Conservation (phyloP, 2,329 filamentous ascomycete genomes). For the Fusarium robinianum region DNA sequence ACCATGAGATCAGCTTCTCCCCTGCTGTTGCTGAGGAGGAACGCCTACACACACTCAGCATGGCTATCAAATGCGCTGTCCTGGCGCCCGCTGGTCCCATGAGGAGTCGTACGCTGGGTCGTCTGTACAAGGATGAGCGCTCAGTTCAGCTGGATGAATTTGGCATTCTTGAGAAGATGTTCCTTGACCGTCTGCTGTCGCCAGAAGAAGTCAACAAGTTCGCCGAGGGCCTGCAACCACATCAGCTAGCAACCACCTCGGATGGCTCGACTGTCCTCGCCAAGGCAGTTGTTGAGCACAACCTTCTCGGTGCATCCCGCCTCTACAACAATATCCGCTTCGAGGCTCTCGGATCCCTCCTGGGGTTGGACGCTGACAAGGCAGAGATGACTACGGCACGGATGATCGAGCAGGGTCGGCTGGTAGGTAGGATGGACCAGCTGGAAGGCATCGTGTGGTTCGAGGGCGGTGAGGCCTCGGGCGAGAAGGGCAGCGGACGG, state of each 20-base stretch:
- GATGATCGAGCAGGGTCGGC: conserved; percentile 94
- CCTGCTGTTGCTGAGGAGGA: conserved; percentile 82
- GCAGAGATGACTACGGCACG: conserved; percentile 89
- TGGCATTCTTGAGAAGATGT: conserved; percentile 95
- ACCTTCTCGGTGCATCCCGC: conserved; percentile 81
- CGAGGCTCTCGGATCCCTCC: conserved; percentile 73
- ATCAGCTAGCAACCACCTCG: conserved; percentile 86
- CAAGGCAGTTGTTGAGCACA: conserved; percentile 94
- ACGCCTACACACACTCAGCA: conserved; percentile 79
- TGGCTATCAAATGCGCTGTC: conserved; percentile 89
- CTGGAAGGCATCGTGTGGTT: conserved; percentile 89
- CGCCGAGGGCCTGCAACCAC: conserved; percentile 75
- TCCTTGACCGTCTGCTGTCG: conserved; percentile 81
- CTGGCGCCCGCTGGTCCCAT: conserved; percentile 88
- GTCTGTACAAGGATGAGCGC: conserved; percentile 92
- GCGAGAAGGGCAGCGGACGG: conserved; percentile 68
- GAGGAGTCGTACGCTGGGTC: conserved; percentile 77
- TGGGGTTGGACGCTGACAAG: conserved; percentile 77
- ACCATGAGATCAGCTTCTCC: conserved; percentile 84
- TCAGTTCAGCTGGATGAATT: conserved; percentile 76
- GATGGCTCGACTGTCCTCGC: conserved; percentile 93
- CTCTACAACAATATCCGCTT: conserved; percentile 79
- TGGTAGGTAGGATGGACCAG: conserved; percentile 91
- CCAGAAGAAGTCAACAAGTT: conserved; percentile 86
- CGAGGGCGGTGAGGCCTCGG: conserved; percentile 71